phyloP scores from a whole-genome alignment of 176 grass and related monocot genomes.

The Carex myosuroides region DNA sequence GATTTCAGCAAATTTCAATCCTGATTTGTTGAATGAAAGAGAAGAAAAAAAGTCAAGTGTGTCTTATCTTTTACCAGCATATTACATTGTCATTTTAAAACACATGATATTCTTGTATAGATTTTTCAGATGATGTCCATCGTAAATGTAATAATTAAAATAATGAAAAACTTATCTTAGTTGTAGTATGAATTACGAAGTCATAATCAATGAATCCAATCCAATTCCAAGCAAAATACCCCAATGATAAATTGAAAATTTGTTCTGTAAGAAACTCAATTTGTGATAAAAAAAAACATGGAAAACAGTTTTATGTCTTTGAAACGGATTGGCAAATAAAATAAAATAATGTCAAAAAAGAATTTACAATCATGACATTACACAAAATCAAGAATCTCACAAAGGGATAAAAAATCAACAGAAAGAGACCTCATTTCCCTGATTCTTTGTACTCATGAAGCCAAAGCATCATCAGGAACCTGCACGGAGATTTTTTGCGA shows the following conservation, averaged over 20 bases:
- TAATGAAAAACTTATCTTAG: background rate
- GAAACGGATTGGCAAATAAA: background rate
- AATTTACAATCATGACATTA: background rate
- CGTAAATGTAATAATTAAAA: background rate
- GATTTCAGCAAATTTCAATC: too few species aligned
- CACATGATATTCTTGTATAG: background rate
- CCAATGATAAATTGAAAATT: background rate
- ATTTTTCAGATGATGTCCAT: background rate
- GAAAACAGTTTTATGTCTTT: background rate
- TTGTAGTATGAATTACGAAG: background rate
- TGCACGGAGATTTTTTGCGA: background rate
- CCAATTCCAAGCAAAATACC: background rate
- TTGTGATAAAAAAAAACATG: background rate
- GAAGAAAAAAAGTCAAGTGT: background rate
- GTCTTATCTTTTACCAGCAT: background rate
- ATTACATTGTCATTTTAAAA: background rate
- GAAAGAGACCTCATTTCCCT: background rate
- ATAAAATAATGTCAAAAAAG: background rate
- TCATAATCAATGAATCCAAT: background rate
- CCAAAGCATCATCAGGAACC: background rate
- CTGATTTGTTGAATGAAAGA: background rate
- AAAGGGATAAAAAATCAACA: background rate
- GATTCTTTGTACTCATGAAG: conserved; percentile 2
- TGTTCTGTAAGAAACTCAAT: background rate
- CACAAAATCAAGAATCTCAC: background rate